phyloP scores from a whole-genome alignment of 495 filamentous ascomycete genomes.

The Neurospora sp. region DNA sequence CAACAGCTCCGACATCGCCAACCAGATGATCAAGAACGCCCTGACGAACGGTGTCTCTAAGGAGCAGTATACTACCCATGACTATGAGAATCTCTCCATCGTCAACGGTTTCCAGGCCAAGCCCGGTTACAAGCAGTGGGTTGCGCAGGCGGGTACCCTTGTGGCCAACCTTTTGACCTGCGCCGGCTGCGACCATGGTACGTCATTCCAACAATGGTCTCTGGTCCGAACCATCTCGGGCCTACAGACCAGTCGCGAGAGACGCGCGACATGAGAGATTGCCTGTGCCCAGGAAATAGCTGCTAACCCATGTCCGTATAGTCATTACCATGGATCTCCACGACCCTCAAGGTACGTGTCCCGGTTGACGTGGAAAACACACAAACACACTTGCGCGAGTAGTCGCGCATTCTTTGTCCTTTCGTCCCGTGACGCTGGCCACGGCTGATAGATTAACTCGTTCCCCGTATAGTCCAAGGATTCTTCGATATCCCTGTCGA shows the following conservation, averaged over 20 bases:
- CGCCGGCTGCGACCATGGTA: slow-evolving; percentile 82
- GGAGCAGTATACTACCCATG: slow-evolving; percentile 39
- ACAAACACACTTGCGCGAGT: slow-evolving; percentile 81
- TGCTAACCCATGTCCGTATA: slow-evolving; percentile 20
- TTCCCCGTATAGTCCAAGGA: slow-evolving; percentile 46
- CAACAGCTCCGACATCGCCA: slow-evolving; percentile 56
- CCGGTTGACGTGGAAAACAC: slow-evolving; percentile 40
- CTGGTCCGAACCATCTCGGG: neutral
- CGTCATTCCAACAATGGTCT: slow-evolving; percentile 7
- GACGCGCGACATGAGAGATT: neutral
- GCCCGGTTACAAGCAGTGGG: slow-evolving; percentile 94
- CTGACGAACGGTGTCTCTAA: slow-evolving; percentile 7
- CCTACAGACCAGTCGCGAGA: neutral
- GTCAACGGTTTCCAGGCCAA: slow-evolving; percentile 58
- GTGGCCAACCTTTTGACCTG: slow-evolving; percentile 90
- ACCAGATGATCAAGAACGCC: slow-evolving; percentile 43
- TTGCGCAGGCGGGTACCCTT: slow-evolving; percentile 89
- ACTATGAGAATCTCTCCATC: slow-evolving; percentile 45
- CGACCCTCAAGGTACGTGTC: slow-evolving; percentile 72
- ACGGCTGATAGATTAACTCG: slow-evolving; percentile 69
- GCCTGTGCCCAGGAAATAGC: neutral
- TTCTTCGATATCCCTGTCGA: slow-evolving; percentile 98
- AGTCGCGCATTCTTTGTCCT: neutral
- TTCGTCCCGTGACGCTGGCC: slow-evolving; percentile 17
- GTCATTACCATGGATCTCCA: slow-evolving; percentile 96